Evolutionary conservation across 345 rosid genomes (phyloP).

Genomic region (Lepidium sativum): DNA sequence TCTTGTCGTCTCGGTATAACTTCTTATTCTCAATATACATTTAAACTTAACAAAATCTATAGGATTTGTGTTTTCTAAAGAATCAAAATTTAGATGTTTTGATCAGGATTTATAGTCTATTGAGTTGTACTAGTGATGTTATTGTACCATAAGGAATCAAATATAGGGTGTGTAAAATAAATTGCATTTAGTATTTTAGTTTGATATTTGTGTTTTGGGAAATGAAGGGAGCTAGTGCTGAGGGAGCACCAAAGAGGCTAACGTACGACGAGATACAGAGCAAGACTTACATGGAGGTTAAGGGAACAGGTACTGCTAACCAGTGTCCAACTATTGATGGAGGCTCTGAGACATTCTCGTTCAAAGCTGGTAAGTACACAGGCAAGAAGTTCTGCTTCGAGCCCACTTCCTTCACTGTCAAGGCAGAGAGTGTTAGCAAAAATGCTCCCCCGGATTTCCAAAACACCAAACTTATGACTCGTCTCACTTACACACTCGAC

Average conservation of each 20-base stretch:
- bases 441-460: constrained; percentile 85
- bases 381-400: constrained; percentile 86
- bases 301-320: constrained; percentile 90
- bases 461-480: constrained; percentile 94
- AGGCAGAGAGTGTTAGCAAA: constrained; percentile 75
- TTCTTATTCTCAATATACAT: background rate
- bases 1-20: constrained; percentile 68
- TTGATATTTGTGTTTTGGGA: background rate
- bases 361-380: constrained; percentile 79
- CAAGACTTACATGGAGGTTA: constrained; percentile 90
- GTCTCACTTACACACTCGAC: constrained; percentile 89
- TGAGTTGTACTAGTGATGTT: too few relatives aligned
- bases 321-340: constrained; percentile 84
- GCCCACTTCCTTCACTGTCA: constrained; percentile 99
- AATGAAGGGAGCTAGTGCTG: constrained; percentile 78
- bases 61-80: background rate
- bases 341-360: constrained; percentile 58
- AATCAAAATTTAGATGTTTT: background rate
- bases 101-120: too few relatives aligned
- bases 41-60: background rate
- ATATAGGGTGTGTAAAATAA: background rate
- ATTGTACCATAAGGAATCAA: too few relatives aligned
- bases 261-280: constrained; percentile 94
- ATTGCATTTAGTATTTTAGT: background rate
- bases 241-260: constrained; percentile 81